Evolutionary conservation across 2,329 filamentous ascomycete species (phyloP).

Genomic region (Scedosporium boydii): DNA sequence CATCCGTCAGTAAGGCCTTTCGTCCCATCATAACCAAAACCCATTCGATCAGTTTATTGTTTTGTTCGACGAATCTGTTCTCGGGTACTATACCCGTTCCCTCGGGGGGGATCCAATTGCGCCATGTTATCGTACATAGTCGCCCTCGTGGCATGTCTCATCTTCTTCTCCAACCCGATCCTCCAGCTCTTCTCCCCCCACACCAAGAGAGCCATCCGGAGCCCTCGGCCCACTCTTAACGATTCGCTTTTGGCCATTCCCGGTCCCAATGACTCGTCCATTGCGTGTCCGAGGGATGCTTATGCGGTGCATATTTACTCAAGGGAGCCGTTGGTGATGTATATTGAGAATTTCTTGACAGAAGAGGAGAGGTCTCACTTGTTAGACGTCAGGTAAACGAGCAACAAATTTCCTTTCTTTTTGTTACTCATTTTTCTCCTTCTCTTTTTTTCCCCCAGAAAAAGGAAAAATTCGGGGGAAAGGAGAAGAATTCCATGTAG

Average conservation of each 20-base stretch:
- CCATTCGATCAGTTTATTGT: too few species aligned
- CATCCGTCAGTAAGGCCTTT: too few species aligned
- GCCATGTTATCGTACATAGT: slow-evolving; percentile 37
- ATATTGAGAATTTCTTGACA: slow-evolving; percentile 42
- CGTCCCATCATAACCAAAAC: too few species aligned
- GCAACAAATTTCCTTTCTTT: slow-evolving; percentile 5
- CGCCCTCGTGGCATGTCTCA: slow-evolving; percentile 28
- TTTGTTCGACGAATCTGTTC: too few species aligned
- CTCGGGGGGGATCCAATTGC: neutral
- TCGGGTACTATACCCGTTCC: too few species aligned
- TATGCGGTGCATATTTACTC: slow-evolving; percentile 34
- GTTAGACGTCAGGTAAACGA: slow-evolving; percentile 37
- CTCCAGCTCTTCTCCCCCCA: slow-evolving; percentile 23
- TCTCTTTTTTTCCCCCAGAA: neutral
- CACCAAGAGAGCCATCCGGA: slow-evolving; percentile 17
- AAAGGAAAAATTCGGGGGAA: neutral
- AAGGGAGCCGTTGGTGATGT: slow-evolving; percentile 41
- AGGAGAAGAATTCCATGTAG: neutral
- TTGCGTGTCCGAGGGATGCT: slow-evolving; percentile 27
- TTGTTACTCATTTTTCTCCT: neutral
- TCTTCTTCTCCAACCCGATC: slow-evolving; percentile 36
- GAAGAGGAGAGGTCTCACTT: slow-evolving; percentile 34
- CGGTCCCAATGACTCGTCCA: slow-evolving; percentile 21
- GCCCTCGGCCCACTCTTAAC: slow-evolving; percentile 36
- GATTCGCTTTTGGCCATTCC: slow-evolving; percentile 42